Evolutionary conservation across 148 eudicot genomes (phyloP).

Genomic region (Vaccinium myrtillus): DNA sequence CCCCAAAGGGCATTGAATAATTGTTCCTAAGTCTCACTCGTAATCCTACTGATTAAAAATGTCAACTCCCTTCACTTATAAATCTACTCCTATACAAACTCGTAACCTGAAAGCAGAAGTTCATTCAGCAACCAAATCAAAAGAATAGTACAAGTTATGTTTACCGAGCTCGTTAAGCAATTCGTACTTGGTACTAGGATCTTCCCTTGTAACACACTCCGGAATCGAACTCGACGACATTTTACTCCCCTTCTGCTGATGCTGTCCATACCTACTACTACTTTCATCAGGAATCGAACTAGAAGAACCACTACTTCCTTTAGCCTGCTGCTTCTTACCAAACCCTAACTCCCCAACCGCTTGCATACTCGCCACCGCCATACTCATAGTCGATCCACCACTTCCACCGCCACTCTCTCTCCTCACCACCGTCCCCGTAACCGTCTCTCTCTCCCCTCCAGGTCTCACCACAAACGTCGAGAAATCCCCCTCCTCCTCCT

Average conservation of each 20-base stretch:
- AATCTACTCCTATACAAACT: background rate
- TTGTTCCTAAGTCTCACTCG: background rate
- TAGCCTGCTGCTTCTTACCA: constrained; percentile 42
- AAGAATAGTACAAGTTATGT: background rate
- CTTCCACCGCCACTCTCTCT: constrained; percentile 35
- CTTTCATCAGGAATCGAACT: constrained; percentile 26
- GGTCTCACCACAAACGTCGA: constrained; percentile 74
- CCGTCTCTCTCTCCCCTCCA: constrained; percentile 38
- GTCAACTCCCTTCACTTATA: background rate
- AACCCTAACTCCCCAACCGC: constrained; percentile 64
- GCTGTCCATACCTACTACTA: constrained; percentile 33
- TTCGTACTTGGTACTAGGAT: constrained; percentile 76
- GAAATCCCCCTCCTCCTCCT: constrained; percentile 42
- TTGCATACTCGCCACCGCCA: constrained; percentile 94
- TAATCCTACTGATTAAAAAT: background rate
- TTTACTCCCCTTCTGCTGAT: constrained; percentile 48
- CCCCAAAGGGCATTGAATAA: no score
- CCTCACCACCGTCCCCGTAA: constrained; percentile 60
- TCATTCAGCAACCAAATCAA: background rate
- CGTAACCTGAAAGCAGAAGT: background rate
- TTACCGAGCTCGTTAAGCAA: constrained; percentile 89
- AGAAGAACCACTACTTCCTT: constrained; percentile 21
- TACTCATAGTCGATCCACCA: constrained; percentile 55
- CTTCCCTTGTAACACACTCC: constrained; percentile 74
- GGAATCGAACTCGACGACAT: constrained; percentile 81